Evolutionary conservation across 2,329 filamentous ascomycete species (phyloP).

Genomic region (Pyrenophora graminea): DNA sequence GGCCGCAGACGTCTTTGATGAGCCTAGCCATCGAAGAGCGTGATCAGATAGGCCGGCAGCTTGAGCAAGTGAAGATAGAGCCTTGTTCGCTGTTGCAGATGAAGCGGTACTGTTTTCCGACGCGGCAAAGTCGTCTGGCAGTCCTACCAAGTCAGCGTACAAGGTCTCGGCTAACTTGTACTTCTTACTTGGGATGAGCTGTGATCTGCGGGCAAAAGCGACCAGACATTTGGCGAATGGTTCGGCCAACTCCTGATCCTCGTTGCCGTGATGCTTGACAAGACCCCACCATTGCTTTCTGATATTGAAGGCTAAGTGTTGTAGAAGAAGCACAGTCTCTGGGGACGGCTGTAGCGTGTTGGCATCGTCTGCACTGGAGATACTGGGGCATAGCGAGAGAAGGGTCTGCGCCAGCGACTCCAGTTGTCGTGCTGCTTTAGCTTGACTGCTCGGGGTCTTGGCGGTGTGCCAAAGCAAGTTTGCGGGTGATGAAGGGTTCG

Average conservation of each 20-base stretch:
- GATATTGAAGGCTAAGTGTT: constrained; percentile 64
- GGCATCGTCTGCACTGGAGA: constrained; percentile 69
- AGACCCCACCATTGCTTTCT: constrained; percentile 70
- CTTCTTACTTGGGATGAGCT: constrained; percentile 39
- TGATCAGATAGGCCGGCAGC: constrained; percentile 39
- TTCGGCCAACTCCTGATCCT: constrained; percentile 67
- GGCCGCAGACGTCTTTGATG: constrained; percentile 14
- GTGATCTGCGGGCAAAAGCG: constrained; percentile 62
- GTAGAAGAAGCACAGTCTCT: constrained; percentile 63
- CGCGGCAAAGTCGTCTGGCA: neutral
- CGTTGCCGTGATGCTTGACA: constrained; percentile 62
- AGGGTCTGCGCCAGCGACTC: constrained; percentile 68
- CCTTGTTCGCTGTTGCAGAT: constrained; percentile 16
- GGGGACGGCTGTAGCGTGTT: constrained; percentile 61
- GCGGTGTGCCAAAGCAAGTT: constrained; percentile 59
- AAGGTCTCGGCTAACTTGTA: constrained; percentile 48
- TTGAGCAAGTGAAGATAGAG: constrained; percentile 42
- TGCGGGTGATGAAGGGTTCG: constrained; percentile 61
- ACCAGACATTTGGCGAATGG: constrained; percentile 67
- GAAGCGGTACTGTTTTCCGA: neutral
- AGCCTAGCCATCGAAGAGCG: constrained; percentile 40
- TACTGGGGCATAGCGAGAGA: constrained; percentile 67
- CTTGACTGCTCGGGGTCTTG: constrained; percentile 51
- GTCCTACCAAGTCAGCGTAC: constrained; percentile 28
- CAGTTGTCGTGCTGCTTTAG: constrained; percentile 67